Conservation (phyloP, 2,329 filamentous ascomycete genomes). For the Sporothrix globosa region DNA sequence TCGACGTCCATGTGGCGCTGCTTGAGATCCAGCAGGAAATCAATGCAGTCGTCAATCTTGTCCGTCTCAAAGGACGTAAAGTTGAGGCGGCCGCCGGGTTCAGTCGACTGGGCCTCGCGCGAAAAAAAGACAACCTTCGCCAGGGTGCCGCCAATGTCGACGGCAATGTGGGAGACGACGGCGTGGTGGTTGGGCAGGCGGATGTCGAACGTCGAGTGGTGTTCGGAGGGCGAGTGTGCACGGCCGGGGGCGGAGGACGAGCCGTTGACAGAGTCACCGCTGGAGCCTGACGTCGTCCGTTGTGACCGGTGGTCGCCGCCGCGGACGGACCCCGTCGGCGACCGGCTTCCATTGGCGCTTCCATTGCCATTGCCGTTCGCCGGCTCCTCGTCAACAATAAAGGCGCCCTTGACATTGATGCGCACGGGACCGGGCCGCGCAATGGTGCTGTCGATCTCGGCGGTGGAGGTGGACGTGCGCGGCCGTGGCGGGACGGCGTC, state of each 20-base stretch:
- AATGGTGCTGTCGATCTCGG: conserved; percentile 64
- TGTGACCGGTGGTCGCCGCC: background rate
- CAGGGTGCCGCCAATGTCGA: conserved; percentile 94
- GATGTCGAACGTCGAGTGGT: conserved; percentile 84
- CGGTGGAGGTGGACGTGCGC: conserved; percentile 53
- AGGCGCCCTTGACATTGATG: conserved; percentile 96
- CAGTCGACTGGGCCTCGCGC: conserved; percentile 75
- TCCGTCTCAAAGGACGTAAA: conserved; percentile 97
- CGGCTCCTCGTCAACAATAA: conserved; percentile 85
- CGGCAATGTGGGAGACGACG: conserved; percentile 93
- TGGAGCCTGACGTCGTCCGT: background rate
- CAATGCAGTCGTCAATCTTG: conserved; percentile 87
- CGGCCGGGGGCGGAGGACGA: conserved; percentile 6
- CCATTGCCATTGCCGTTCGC: conserved; percentile 45
- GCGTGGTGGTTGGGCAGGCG: conserved; percentile 94
- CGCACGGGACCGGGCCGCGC: conserved; percentile 72
- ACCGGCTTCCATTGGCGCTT: background rate
- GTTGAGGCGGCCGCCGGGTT: conserved; percentile 86
- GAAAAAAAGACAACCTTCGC: conserved; percentile 98
- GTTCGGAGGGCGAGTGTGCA: conserved; percentile 45
- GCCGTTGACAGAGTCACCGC: conserved; percentile 39
- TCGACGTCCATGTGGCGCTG: conserved; percentile 77
- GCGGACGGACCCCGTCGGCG: conserved; percentile 32
- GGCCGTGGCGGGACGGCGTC: conserved; percentile 37
- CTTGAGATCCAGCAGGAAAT: conserved; percentile 86